phyloP scores from a whole-genome alignment of 2,329 filamentous ascomycete species.

The Clarireedia homoeocarpa region DNA sequence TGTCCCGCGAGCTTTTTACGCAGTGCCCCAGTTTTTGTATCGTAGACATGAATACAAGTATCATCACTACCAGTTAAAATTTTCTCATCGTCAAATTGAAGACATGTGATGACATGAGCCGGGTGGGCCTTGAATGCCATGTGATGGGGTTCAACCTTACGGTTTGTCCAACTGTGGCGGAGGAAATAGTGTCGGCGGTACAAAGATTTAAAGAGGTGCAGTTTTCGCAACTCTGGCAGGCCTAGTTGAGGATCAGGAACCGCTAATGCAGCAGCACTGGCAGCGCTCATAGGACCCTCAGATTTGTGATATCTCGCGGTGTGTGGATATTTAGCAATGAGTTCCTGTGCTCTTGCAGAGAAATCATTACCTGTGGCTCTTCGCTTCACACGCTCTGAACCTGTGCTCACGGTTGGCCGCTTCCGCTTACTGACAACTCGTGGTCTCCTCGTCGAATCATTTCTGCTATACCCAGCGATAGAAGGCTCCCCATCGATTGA shows the following conservation, averaged over 20 bases:
- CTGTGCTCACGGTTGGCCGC: slow-evolving; percentile 16
- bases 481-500: slow-evolving; percentile 44
- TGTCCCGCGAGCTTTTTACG: slow-evolving; percentile 82
- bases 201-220: slow-evolving; percentile 93
- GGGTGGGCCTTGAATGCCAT: slow-evolving; percentile 96
- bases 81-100: slow-evolving; percentile 97
- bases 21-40: slow-evolving; percentile 86
- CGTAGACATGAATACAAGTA: slow-evolving; percentile 95
- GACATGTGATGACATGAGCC: slow-evolving; percentile 90
- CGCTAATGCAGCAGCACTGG: slow-evolving; percentile 73
- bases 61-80: slow-evolving; percentile 97
- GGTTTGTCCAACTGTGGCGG: slow-evolving; percentile 83
- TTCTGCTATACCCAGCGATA: slow-evolving; percentile 9
- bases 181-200: slow-evolving; percentile 92
- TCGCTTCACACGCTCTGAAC: slow-evolving; percentile 26
- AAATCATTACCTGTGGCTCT: slow-evolving; percentile 24
- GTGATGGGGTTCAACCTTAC: slow-evolving; percentile 76
- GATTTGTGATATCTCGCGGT: slow-evolving; percentile 36
- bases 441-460: slow-evolving; percentile 15
- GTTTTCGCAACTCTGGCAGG: slow-evolving; percentile 65
- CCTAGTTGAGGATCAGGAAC: slow-evolving; percentile 78
- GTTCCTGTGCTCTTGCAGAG: slow-evolving; percentile 21
- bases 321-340: slow-evolving; percentile 18
- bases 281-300: slow-evolving; percentile 80
- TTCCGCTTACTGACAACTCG: slow-evolving; percentile 29